Evolutionary conservation across 2,329 filamentous ascomycete species (phyloP).

Genomic region (Chaetomiaceae sp.): DNA sequence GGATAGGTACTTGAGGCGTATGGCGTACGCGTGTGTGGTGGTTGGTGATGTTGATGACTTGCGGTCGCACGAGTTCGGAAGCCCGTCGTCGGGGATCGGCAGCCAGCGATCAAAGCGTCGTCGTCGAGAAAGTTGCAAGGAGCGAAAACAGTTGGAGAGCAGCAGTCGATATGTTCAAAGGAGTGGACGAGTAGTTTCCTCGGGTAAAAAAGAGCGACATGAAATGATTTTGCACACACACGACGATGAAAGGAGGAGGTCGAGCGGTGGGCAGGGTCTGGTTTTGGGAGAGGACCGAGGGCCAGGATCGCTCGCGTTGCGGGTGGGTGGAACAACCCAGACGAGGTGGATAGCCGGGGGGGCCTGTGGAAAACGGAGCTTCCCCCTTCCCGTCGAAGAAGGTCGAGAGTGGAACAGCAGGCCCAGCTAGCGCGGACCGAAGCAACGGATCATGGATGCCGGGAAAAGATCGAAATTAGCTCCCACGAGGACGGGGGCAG

Average conservation of each 20-base stretch:
- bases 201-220: slow-evolving; percentile 25
- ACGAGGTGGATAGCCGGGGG: slow-evolving; percentile 10
- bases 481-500: neutral
- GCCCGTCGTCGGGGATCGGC: slow-evolving; percentile 9
- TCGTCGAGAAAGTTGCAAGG: slow-evolving; percentile 14
- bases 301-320: slow-evolving; percentile 16
- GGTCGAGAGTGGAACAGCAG: slow-evolving; percentile 11
- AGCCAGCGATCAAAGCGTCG: slow-evolving; percentile 12
- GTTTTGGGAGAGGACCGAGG: slow-evolving; percentile 14
- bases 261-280: slow-evolving; percentile 11
- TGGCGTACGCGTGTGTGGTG: no score
- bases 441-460: no score
- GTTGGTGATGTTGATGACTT: no score
- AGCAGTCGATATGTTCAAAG: slow-evolving; percentile 16
- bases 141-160: slow-evolving; percentile 16
- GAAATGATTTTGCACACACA: slow-evolving; percentile 25
- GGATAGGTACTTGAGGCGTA: no score
- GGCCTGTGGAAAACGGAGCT: slow-evolving; percentile 15
- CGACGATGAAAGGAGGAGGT: slow-evolving; percentile 23
- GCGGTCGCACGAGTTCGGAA: slow-evolving; percentile 2
- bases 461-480: neutral
- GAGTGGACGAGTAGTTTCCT: slow-evolving; percentile 22
- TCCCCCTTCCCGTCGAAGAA: no score
- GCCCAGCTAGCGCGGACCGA: slow-evolving; percentile 21
- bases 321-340: no score